A percentile compares a stretch with the other conserved stretches of the same genome.
These are phyloP conservation scores for Aspergillus sp. DNA, from an alignment of 2,329 filamentous ascomycete species.

Conservation along the genomic window DNA sequence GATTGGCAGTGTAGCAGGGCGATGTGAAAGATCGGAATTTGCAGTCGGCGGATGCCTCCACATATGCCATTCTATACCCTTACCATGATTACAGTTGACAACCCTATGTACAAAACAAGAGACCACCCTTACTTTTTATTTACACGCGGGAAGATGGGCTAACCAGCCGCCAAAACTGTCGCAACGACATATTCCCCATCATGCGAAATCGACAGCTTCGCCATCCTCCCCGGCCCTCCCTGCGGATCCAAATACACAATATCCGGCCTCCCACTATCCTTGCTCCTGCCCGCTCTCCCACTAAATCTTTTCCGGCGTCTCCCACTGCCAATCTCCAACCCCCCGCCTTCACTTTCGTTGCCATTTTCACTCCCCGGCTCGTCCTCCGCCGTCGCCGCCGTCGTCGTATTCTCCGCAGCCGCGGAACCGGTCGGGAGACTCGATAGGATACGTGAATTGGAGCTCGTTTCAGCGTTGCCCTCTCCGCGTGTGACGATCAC, in stretches of 20 bases:
- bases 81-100: too few species aligned
- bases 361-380: too few species aligned
- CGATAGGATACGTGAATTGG: too few species aligned
- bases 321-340: not conserved
- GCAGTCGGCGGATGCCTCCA: too few species aligned
- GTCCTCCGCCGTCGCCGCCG: not conserved
- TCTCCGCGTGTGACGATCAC: conserved; percentile 38
- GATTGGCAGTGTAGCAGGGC: too few species aligned
- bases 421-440: too few species aligned
- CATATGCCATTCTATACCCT: too few species aligned
- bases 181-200: conserved; percentile 68
- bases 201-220: conserved; percentile 74
- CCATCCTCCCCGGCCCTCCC: conserved; percentile 38
- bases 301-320: not conserved
- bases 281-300: conserved; percentile 1
- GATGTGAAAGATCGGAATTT: too few species aligned
- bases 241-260: conserved; percentile 26
- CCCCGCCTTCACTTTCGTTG: too few species aligned
- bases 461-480: too few species aligned
- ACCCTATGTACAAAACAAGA: too few species aligned
- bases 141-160: not conserved
- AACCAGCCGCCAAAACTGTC: conserved; percentile 33
- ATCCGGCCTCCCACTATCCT: conserved; percentile 27
- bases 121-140: too few species aligned
- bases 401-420: not conserved